These are phyloP conservation scores for Globisporangium nagaii DNA, from an alignment of 352 stramenopile species.

Conservation along the genomic window DNA sequence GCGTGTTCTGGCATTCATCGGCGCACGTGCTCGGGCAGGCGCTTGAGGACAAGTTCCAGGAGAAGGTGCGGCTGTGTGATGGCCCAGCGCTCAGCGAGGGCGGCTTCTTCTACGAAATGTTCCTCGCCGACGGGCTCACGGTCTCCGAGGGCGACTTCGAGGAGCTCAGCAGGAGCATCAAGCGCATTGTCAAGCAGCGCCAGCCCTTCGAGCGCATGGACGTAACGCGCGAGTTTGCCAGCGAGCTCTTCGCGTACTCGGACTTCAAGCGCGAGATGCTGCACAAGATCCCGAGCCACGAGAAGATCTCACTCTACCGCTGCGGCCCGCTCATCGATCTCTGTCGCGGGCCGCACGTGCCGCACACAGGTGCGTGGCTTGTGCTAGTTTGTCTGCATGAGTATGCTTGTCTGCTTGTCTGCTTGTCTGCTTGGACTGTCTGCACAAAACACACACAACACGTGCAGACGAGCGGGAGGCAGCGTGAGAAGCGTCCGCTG, in stretches of 20 bases:
- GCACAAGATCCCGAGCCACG: slow-evolving; percentile 93
- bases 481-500: slow-evolving; percentile 20
- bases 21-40: slow-evolving; percentile 98
- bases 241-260: slow-evolving; percentile 89
- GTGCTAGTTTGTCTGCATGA: slow-evolving; percentile 17
- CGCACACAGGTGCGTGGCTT: slow-evolving; percentile 79
- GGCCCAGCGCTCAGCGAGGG: slow-evolving; percentile 93
- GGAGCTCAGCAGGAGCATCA: slow-evolving; percentile 87
- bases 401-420: slow-evolving; percentile 26
- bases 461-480: slow-evolving; percentile 88
- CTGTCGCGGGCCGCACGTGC: slow-evolving; percentile 95
- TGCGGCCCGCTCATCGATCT: slow-evolving; percentile 98
- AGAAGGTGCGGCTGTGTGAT: slow-evolving; percentile 92
- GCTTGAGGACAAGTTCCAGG: slow-evolving; percentile 96
- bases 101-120: slow-evolving; percentile 99
- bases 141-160: slow-evolving; percentile 71
- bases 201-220: slow-evolving; percentile 92
- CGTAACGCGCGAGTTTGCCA: slow-evolving; percentile 87
- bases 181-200: slow-evolving; percentile 93
- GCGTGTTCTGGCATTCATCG: slow-evolving; percentile 98
- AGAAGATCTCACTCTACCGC: slow-evolving; percentile 94
- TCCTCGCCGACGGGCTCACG: slow-evolving; percentile 52
- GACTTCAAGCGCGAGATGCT: slow-evolving; percentile 97
- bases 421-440: slow-evolving; percentile 31
- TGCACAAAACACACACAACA: slow-evolving; percentile 27